phyloP scores from a whole-genome alignment of 371 early-diverging fungal species.

The Rhizopus sp. region DNA sequence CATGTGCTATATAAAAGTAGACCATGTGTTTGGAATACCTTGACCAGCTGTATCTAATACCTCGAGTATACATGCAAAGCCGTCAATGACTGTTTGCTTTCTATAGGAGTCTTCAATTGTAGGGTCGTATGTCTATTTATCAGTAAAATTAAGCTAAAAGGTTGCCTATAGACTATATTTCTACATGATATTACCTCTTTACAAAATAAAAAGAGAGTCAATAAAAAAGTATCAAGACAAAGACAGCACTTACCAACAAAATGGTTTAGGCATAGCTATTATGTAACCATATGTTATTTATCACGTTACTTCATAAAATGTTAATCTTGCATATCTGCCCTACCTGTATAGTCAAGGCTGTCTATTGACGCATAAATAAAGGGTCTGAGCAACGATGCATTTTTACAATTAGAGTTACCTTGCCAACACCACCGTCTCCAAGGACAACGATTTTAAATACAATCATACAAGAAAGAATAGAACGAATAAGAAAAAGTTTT shows the following conservation, averaged over 20 bases:
- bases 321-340: constrained; percentile 25
- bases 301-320: constrained; percentile 5
- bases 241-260: constrained; percentile 64
- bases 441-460: constrained; percentile 26
- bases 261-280: constrained; percentile 77
- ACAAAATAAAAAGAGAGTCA: too few relatives aligned
- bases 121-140: constrained; percentile 82
- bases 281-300: too few relatives aligned
- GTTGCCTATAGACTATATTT: too few relatives aligned
- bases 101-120: constrained; percentile 94
- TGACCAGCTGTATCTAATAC: constrained; percentile 95
- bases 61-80: constrained; percentile 83
- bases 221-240: too few relatives aligned
- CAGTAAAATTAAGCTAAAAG: too few relatives aligned
- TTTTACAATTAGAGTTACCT: constrained; percentile 8
- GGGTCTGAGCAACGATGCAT: too few relatives aligned
- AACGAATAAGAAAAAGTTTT: too few relatives aligned
- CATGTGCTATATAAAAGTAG: neutral
- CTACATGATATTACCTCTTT: too few relatives aligned
- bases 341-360: constrained; percentile 67
- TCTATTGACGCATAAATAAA: constrained; percentile 26
- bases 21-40: constrained; percentile 38
- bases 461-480: too few relatives aligned
- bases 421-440: constrained; percentile 29
- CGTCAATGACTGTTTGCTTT: constrained; percentile 92